phyloP scores from a whole-genome alignment of 768 basidiomycete genomes.

The Mycena indigotica region DNA sequence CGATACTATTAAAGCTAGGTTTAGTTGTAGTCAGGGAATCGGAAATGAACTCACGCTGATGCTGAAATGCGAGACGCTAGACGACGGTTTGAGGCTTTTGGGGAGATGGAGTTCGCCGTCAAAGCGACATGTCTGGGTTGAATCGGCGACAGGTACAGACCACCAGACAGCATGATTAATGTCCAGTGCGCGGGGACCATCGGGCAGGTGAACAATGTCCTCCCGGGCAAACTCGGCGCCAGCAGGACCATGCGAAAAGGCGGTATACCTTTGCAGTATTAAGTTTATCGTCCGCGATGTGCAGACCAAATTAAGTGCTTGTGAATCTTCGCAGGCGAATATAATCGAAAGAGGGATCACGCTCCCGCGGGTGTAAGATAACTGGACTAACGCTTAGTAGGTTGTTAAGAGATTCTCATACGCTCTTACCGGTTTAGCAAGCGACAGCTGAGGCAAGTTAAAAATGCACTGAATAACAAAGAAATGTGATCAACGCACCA shows the following conservation, averaged over 20 bases:
- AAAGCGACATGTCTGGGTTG: slow-evolving; percentile 5
- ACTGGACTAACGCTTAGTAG: slow-evolving; percentile 3
- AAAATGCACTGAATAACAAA: not conserved
- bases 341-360: slow-evolving; percentile 19
- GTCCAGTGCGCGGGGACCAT: slow-evolving; percentile 11
- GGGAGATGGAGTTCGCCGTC: slow-evolving; percentile 25
- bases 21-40: not conserved
- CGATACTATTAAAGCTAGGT: slow-evolving; percentile 8
- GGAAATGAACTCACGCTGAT: slow-evolving; percentile 1
- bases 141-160: slow-evolving; percentile 13
- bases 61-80: slow-evolving; percentile 16
- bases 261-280: slow-evolving; percentile 14
- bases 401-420: not conserved
- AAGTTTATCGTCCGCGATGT: slow-evolving; percentile 15
- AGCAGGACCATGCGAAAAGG: not conserved
- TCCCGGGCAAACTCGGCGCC: slow-evolving; percentile 5
- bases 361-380: slow-evolving; percentile 23
- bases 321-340: slow-evolving; percentile 12
- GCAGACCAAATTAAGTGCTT: slow-evolving; percentile 21
- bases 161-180: slow-evolving; percentile 22
- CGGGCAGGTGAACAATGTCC: too few species aligned
- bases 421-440: slow-evolving; percentile 38
- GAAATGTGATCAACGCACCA: slow-evolving; percentile 25
- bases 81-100: slow-evolving; percentile 21
- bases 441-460: slow-evolving; percentile 29